phyloP scores from a whole-genome alignment of 176 grass and related monocot species.

The Secale cereale region DNA sequence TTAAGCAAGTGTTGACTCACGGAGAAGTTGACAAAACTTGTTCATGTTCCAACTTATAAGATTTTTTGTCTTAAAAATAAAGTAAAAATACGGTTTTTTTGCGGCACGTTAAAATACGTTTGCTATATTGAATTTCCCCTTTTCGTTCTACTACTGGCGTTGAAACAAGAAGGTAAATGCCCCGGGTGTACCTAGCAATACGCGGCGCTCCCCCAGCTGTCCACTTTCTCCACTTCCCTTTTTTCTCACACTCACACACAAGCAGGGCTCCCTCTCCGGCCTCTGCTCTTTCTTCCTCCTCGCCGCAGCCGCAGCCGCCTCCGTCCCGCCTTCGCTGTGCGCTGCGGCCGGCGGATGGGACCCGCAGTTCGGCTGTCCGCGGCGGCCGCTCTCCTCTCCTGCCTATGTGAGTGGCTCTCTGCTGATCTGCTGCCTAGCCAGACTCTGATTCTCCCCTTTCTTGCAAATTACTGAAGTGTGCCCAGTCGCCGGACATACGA shows the following conservation, averaged over 20 bases:
- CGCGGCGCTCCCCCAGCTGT: neutral
- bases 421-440: constrained; percentile 3
- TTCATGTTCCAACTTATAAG: neutral
- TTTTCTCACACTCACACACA: too few species aligned
- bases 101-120: too few species aligned
- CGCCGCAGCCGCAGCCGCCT: neutral
- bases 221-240: constrained; percentile 18
- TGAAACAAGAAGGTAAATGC: neutral
- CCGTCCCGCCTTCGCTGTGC: neutral
- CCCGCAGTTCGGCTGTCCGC: constrained; percentile 22
- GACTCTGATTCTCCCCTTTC: neutral
- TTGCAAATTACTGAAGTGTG: neutral
- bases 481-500: neutral
- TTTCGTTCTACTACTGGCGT: neutral
- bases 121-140: neutral
- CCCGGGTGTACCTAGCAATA: neutral
- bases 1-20: neutral
- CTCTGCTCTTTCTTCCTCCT: neutral
- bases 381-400: constrained; percentile 36
- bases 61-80: too few species aligned
- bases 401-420: constrained; percentile 33
- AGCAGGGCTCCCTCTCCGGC: neutral
- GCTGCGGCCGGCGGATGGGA: constrained; percentile 19
- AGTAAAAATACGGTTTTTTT: too few species aligned
- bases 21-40: neutral